A percentile compares a stretch with the other conserved stretches of the same genome.
phyloP scores from a whole-genome alignment of 169 alveolate species.

The Plasmodium gallinaceum region DNA sequence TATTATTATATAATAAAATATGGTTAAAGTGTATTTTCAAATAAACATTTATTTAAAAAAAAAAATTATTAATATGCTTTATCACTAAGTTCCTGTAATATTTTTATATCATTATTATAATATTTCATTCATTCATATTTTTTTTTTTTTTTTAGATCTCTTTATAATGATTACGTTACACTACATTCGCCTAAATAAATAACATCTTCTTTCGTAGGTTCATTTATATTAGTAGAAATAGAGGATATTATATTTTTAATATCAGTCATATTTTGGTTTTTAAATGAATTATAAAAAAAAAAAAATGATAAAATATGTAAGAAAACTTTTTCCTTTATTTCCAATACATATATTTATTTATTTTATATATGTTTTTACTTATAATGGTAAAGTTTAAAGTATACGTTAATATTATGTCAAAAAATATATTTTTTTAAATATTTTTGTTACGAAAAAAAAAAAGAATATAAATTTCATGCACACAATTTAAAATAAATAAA shows the following conservation, averaged over 20 bases:
- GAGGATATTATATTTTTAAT: slow-evolving; percentile 38
- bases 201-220: slow-evolving; percentile 53
- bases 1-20: neutral
- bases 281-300: no score
- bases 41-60: no score
- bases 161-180: slow-evolving; percentile 32
- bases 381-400: no score
- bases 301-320: no score
- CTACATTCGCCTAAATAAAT: slow-evolving; percentile 72
- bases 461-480: neutral
- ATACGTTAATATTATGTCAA: no score
- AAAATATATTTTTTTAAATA: no score
- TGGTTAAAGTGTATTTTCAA: neutral
- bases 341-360: no score
- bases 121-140: neutral
- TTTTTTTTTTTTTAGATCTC: neutral
- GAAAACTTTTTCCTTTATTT: no score
- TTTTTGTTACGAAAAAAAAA: neutral
- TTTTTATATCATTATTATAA: neutral
- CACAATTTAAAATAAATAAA: slow-evolving; percentile 3
- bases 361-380: no score
- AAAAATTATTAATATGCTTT: no score
- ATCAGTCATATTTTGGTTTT: slow-evolving; percentile 28
- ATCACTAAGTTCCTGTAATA: no score
- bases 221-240: slow-evolving; percentile 42